Evolutionary conservation across 768 basidiomycete species (phyloP).

Genomic region (Rhodotorula paludigena): DNA sequence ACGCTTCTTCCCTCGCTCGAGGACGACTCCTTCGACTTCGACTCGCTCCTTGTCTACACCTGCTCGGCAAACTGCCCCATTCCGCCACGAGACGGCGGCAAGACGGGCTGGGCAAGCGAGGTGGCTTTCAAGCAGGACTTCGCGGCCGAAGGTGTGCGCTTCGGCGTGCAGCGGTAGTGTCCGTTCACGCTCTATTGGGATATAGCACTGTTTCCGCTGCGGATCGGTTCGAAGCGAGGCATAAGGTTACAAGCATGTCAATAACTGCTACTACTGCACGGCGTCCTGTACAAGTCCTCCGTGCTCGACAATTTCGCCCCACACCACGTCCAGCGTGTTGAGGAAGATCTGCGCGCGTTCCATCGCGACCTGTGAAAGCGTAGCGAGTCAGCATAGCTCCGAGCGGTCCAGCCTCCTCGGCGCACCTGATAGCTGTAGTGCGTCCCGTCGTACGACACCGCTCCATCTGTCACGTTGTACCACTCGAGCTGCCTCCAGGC

Average conservation of each 20-base stretch:
- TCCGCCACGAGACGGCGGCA: constrained; percentile 1
- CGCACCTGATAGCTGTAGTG: neutral
- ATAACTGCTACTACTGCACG: no score
- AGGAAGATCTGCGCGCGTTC: constrained; percentile 14
- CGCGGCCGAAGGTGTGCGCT: constrained; percentile 28
- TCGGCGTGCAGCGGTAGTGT: constrained; percentile 13
- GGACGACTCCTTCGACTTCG: constrained; percentile 36
- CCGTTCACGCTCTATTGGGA: no score
- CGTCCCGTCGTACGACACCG: constrained; percentile 1
- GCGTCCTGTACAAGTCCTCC: neutral
- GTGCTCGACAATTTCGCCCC: constrained; percentile 5
- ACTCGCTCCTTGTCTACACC: constrained; percentile 39
- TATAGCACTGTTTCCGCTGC: no score
- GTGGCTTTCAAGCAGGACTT: constrained; percentile 36
- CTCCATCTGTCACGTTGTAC: constrained; percentile 11
- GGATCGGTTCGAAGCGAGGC: no score
- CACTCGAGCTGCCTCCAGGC: constrained; percentile 8
- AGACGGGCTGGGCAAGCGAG: constrained; percentile 37
- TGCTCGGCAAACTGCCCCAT: constrained; percentile 30
- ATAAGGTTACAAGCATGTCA: no score
- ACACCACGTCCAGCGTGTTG: constrained; percentile 9
- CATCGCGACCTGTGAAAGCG: constrained; percentile 4
- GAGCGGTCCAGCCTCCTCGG: no score
- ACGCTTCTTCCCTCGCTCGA: constrained; percentile 34
- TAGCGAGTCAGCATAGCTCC: neutral